A percentile compares a stretch with the other conserved stretches of the same genome.
These are phyloP conservation scores for Venturia pyrina DNA, from an alignment of 2,329 filamentous ascomycete species.

Conservation along the genomic window DNA sequence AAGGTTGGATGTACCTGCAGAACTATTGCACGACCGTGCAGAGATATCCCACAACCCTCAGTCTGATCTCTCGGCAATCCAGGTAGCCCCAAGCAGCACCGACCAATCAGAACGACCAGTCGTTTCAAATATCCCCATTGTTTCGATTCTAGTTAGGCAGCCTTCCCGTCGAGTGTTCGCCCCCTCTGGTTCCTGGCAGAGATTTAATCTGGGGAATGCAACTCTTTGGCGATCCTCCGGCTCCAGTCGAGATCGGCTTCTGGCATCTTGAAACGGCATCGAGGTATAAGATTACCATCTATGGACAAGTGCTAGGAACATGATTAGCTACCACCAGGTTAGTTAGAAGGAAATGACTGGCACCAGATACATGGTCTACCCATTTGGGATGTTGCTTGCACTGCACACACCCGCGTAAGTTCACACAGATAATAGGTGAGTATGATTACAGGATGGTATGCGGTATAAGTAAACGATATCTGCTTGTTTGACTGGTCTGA, in stretches of 20 bases:
- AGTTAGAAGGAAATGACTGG: neutral
- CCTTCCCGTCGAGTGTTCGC: neutral
- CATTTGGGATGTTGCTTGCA: neutral
- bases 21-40: neutral
- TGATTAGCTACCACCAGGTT: neutral
- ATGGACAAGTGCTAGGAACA: neutral
- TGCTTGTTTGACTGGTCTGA: neutral
- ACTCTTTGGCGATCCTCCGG: neutral
- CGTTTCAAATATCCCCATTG: neutral
- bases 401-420: neutral
- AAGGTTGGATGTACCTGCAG: neutral
- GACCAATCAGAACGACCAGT: neutral
- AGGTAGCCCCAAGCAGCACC: neutral
- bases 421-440: neutral
- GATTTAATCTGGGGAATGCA: neutral
- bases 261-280: conserved; percentile 2
- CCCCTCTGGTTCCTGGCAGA: neutral
- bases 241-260: neutral
- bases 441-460: neutral
- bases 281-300: neutral
- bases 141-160: neutral
- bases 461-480: neutral
- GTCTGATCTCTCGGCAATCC: neutral
- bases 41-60: neutral
- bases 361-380: neutral